Evolutionary conservation across 768 basidiomycete genomes (phyloP).

Genomic region (Cystofilobasidium macerans): DNA sequence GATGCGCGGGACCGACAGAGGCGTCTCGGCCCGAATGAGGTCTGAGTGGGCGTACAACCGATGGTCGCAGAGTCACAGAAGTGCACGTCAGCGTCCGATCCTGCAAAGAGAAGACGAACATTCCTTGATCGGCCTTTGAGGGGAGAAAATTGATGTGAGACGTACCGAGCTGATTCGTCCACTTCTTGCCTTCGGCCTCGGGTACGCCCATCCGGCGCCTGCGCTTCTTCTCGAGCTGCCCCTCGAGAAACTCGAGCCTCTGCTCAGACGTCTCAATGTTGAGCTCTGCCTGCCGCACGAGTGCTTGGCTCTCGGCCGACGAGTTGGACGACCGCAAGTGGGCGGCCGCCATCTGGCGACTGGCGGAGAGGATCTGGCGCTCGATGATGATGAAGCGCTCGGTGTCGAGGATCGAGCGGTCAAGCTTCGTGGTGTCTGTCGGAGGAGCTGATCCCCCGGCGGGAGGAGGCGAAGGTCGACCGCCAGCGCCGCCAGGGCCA

Average conservation of each 20-base stretch:
- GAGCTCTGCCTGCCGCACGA: constrained; percentile 24
- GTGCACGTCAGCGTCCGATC: too few species aligned
- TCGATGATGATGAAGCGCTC: constrained; percentile 26
- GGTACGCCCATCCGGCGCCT: constrained; percentile 17
- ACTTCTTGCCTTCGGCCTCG: constrained; percentile 20
- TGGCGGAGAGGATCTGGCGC: constrained; percentile 23
- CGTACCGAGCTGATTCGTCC: constrained; percentile 26
- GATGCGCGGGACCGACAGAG: constrained; percentile 90
- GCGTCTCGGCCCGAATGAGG: constrained; percentile 93
- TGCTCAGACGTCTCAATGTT: constrained; percentile 21
- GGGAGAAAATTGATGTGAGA: too few species aligned
- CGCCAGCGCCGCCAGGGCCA: too few species aligned
- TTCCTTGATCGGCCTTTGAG: too few species aligned
- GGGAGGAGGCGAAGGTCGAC: too few species aligned
- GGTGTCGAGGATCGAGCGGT: constrained; percentile 22
- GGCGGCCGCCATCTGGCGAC: constrained; percentile 21
- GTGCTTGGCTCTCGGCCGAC: constrained; percentile 21
- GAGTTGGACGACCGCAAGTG: constrained; percentile 14
- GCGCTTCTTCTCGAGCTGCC: constrained; percentile 27
- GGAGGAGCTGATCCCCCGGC: too few species aligned
- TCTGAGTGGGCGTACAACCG: constrained; percentile 43
- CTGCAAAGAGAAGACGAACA: too few species aligned
- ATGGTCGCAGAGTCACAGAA: neutral
- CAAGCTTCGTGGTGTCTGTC: too few species aligned
- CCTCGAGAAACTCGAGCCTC: constrained; percentile 22